These are phyloP conservation scores for Blastobotrys terrestris DNA, from an alignment of 805 yeast species.

Conservation along the genomic window DNA sequence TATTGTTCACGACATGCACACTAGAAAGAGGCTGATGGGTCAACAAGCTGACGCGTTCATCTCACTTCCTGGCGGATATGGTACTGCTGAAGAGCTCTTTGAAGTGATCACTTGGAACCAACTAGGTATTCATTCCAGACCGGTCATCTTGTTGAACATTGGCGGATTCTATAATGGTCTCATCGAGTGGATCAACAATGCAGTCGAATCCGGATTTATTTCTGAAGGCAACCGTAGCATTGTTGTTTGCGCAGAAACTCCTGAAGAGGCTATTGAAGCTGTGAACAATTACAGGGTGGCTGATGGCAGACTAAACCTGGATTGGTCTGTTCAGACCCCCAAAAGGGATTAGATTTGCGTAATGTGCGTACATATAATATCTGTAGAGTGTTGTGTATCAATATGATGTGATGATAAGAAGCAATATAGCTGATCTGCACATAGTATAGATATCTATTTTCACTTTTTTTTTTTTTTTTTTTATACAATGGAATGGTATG, in stretches of 20 bases:
- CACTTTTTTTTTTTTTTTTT: no score
- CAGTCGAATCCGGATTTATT: constrained; percentile 63
- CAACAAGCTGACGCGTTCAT: constrained; percentile 79
- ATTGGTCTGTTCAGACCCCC: constrained; percentile 47
- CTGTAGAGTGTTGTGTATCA: no score
- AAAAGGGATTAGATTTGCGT: neutral
- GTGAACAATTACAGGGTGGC: constrained; percentile 60
- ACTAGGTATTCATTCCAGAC: constrained; percentile 77
- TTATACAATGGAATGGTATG: no score
- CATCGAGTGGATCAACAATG: constrained; percentile 51
- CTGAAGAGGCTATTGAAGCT: constrained; percentile 59
- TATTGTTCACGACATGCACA: constrained; percentile 82
- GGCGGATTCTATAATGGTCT: constrained; percentile 76
- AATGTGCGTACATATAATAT: neutral
- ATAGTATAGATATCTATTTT: no score
- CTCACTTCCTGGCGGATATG: constrained; percentile 90
- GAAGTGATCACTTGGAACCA: constrained; percentile 90
- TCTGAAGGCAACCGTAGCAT: constrained; percentile 60
- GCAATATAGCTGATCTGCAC: no score
- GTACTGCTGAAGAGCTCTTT: constrained; percentile 83
- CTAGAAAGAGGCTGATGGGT: constrained; percentile 82
- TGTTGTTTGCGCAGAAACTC: constrained; percentile 59
- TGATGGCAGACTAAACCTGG: constrained; percentile 64
- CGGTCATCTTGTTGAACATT: constrained; percentile 70
- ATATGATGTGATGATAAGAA: neutral